Conservation (phyloP, 2,329 filamentous ascomycete genomes). For the Aspergillus neotritici region DNA sequence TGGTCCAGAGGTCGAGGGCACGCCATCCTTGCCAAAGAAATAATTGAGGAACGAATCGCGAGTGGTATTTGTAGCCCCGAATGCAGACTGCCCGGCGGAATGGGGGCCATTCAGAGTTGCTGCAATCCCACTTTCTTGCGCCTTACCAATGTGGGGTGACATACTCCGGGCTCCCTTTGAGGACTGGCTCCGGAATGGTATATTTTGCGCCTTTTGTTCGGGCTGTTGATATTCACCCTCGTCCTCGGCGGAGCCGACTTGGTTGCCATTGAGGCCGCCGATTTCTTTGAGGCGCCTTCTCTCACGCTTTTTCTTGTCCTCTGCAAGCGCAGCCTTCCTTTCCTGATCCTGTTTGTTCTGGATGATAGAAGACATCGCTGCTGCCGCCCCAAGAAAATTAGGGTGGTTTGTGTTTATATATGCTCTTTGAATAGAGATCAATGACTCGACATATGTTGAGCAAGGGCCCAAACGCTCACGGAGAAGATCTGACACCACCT, state of each 20-base stretch:
- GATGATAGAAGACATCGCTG: conserved; percentile 96
- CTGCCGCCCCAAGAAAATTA: conserved; percentile 93
- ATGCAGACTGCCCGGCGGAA: conserved; percentile 56
- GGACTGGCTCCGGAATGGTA: conserved; percentile 58
- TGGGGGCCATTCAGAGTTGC: conserved; percentile 63
- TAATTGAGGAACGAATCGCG: conserved; percentile 95
- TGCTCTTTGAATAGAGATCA: conserved; percentile 94
- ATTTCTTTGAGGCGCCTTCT: conserved; percentile 77
- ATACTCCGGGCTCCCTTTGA: conserved; percentile 65
- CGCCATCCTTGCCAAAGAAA: conserved; percentile 90
- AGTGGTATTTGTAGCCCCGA: conserved; percentile 58
- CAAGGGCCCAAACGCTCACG: conserved; percentile 86
- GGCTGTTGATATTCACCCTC: conserved; percentile 58
- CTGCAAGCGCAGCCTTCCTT: conserved; percentile 69
- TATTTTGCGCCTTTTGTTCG: conserved; percentile 45
- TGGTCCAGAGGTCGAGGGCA: conserved; percentile 43
- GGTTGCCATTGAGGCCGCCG: conserved; percentile 63
- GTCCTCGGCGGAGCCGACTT: conserved; percentile 57
- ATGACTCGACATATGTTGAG: conserved; percentile 86
- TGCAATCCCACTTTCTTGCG: conserved; percentile 60
- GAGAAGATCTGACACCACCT: conserved; percentile 92
- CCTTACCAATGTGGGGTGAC: conserved; percentile 67
- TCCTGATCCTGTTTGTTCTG: conserved; percentile 92
- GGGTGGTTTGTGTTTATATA: conserved; percentile 99
- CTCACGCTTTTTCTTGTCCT: conserved; percentile 82